Conservation (phyloP, 176 grass and related monocot species). For the Alopecurus myosuroides region DNA sequence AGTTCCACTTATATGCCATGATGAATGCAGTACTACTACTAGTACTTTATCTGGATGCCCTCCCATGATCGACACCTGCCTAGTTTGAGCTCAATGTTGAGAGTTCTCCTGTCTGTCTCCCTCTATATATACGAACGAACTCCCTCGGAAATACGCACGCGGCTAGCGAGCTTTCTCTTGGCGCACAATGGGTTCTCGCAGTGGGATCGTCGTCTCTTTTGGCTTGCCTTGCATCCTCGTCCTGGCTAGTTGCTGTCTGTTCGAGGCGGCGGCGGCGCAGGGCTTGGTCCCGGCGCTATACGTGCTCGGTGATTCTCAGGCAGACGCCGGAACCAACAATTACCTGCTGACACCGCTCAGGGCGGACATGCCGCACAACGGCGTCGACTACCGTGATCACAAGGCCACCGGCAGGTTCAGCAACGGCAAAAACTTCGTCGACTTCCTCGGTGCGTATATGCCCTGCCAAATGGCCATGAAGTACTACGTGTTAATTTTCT, state of each 20-base stretch:
- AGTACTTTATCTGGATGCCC: not conserved
- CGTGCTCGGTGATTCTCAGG: conserved; percentile 75
- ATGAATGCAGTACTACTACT: not conserved
- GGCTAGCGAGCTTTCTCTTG: not conserved
- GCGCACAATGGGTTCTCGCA: not conserved
- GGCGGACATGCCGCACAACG: conserved; percentile 61
- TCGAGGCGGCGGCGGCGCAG: not conserved
- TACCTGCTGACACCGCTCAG: conserved; percentile 32
- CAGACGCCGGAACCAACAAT: conserved; percentile 75
- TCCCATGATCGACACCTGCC: not conserved
- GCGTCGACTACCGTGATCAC: conserved; percentile 52
- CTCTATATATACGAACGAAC: not conserved
- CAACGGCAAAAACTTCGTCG: conserved; percentile 66
- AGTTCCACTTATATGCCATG: not conserved
- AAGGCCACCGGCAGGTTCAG: conserved; percentile 65
- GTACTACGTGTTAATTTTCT: not conserved
- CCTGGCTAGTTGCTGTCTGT: not conserved
- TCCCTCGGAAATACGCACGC: not conserved
- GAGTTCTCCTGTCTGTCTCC: not conserved
- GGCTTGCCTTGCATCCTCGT: not conserved
- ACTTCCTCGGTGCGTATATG: conserved; percentile 48
- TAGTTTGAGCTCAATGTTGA: not conserved
- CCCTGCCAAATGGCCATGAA: not conserved
- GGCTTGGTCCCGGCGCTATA: conserved; percentile 40
- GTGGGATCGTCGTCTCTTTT: not conserved